Base-by-base conservation (phyloP, 257 asterid genomes). In the Ilex asprella region DNA sequence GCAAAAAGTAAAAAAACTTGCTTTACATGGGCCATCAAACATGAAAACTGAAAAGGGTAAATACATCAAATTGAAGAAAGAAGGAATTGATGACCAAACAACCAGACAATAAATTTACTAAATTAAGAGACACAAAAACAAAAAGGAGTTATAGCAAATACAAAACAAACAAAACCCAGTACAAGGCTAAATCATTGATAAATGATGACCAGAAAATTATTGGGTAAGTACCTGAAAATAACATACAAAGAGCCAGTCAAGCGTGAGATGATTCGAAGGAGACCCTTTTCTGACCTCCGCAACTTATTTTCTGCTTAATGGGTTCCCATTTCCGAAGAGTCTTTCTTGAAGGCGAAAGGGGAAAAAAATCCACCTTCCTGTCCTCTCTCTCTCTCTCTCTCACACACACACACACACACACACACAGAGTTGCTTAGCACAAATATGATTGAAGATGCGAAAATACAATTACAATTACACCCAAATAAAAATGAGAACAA, bases 261-360 rank as follows among this genome's bases (percentile, higher is more conserved):
- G 57, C 60, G 30, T 39, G 5, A 56, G 49, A 67, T 39, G 61
- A 55, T 52, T 15, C 31, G 61, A 7, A 59, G 60, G 56, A 21
- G 63, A 67, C 69, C 67, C 70, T 70, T 55, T 43, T 59, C 73
- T 58, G 60, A 53, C 67, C 52, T 14, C 67, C 39, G 59, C 54
- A 41, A 55, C 39, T 64, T 67, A 67, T 64, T 67, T 61, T 62
- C 65, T 62, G 67, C 65, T 71, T 50, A 60, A 43, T 57, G 69
- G 70, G 49, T 58, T 51, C 21, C 51, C 60, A 50, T 67, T 63
- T 59, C 39, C 16, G 56, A 32, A 10, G 3, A 46, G 52, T 54
- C 67, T 47, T 62, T 44, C 65, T 61, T 56, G 21, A 55, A 65
- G 58, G 64, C 43, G 50, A 59, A 52, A 56, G 58, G 66, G 62